phyloP scores from a whole-genome alignment of 768 basidiomycete genomes.

The Auriscalpium microsporum region DNA sequence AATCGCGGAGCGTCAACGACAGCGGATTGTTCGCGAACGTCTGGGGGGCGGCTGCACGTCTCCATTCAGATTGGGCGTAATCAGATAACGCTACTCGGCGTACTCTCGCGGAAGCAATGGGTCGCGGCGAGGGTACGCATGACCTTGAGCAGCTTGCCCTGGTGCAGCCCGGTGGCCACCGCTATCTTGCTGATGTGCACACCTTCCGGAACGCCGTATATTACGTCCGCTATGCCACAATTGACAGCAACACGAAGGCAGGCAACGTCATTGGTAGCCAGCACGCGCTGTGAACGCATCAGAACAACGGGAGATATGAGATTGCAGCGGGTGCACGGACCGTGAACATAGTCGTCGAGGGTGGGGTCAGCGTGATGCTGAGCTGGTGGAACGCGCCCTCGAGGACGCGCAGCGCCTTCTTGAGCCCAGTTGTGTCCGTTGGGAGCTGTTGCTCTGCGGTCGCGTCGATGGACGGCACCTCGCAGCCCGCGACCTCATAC shows the following conservation, averaged over 20 bases:
- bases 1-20: conserved; percentile 20
- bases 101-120: conserved; percentile 25
- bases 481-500: background rate
- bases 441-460: background rate
- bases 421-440: background rate
- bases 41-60: conserved; percentile 7
- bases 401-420: background rate
- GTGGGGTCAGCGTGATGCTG: background rate
- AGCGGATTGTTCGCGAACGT: conserved; percentile 28
- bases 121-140: conserved; percentile 24
- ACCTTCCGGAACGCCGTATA: conserved; percentile 21
- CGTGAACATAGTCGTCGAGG: background rate
- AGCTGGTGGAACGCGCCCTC: conserved; percentile 1
- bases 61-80: background rate
- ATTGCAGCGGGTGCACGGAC: background rate
- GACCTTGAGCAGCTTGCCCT: conserved; percentile 22
- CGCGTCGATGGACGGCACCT: background rate
- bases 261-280: conserved; percentile 19
- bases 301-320: too few relatives aligned
- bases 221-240: conserved; percentile 21
- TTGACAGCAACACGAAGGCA: conserved; percentile 20
- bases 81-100: background rate
- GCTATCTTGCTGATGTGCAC: conserved; percentile 21
- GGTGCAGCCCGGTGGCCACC: conserved; percentile 18
- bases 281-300: background rate